Evolutionary conservation across 805 yeast genomes (phyloP).

Genomic region (Kodamaea hsintzibuensis): DNA sequence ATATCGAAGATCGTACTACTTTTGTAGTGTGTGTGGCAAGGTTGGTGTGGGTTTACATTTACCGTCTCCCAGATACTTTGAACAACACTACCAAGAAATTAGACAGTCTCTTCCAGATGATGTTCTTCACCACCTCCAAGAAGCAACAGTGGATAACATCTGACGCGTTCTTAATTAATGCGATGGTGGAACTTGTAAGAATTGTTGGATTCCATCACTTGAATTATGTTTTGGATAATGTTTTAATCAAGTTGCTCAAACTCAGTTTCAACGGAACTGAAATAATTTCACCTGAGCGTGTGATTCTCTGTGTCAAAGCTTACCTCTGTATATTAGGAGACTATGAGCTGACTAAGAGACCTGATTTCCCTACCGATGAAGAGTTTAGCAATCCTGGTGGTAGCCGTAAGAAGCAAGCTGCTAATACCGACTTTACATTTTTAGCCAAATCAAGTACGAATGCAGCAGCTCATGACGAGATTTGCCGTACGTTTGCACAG

Average conservation of each 20-base stretch:
- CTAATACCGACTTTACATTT: constrained; percentile 36
- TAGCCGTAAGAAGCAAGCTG: background rate
- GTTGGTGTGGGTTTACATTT: constrained; percentile 85
- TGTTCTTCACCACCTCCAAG: constrained; percentile 52
- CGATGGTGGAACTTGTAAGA: constrained; percentile 72
- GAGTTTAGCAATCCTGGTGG: constrained; percentile 17
- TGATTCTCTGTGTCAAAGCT: constrained; percentile 67
- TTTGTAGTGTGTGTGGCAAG: constrained; percentile 68
- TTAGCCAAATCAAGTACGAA: constrained; percentile 48
- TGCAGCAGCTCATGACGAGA: constrained; percentile 65
- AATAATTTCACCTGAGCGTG: constrained; percentile 63
- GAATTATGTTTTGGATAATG: constrained; percentile 77
- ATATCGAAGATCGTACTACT: constrained; percentile 50
- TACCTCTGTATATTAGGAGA: constrained; percentile 74
- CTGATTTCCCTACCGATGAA: constrained; percentile 71
- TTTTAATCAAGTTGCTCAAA: constrained; percentile 68
- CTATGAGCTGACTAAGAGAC: constrained; percentile 52
- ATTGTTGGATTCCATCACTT: constrained; percentile 77
- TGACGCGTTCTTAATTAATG: constrained; percentile 60
- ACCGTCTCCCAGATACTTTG: constrained; percentile 82
- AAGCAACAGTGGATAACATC: constrained; percentile 78
- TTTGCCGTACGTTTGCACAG: constrained; percentile 56
- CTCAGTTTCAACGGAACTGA: constrained; percentile 65
- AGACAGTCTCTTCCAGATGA: constrained; percentile 57
- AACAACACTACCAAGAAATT: constrained; percentile 83